Base-by-base conservation (phyloP, 345 rosid genomes). In the Rhizophora apiculata region DNA sequence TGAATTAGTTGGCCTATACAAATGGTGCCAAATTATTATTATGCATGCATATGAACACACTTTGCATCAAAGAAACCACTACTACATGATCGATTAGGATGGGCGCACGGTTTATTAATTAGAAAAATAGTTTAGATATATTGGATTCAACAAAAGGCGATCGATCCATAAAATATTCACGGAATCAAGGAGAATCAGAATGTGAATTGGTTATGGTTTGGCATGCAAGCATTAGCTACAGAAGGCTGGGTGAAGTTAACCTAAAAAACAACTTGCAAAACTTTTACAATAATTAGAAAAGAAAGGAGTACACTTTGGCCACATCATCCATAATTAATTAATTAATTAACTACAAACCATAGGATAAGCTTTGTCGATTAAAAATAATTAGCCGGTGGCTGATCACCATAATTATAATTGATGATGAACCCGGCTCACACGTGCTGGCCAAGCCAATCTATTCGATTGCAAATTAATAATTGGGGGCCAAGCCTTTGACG, bases 1-100 rank as follows among this genome's bases (percentile, higher is more conserved):
- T 73, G 30, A 58, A 19, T 32, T 8, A 48, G 69, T 72, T 64
- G 70, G 70, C 72, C 61, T 30, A 29, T 10, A 36, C 37, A 34
- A 8, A 34, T 27, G 53, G 60, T 56, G 51, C 65, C 51, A 73
- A 60, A 67, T 53, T 3, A 11, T 53, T 3, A 11, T 66, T 6
- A 30, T 63, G 29, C 46, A 15, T 16, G 3, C 62, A 24, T 56
- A 18, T 53, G 31, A 56, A 30, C 30, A 51, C 70, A 29, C 36
- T 27, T 36, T 26, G 8, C 7, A 22, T 24, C 30, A 24, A 56
- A 24, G 30, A 56, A 56, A 13, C 49, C 16, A 24, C 18, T 56
- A 56, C 11, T 9, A 0, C 6, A 56, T 3, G 18, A 27, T 31
- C 24, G 11, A 56, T 27, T 24, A 56, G 6, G 31, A 24, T 22